Percentiles rank a stretch among this genome's conserved stretches.
These are phyloP conservation scores for Backusella circina DNA, from an alignment of 192 early-diverging fungal genomes.

Conservation along the genomic window DNA sequence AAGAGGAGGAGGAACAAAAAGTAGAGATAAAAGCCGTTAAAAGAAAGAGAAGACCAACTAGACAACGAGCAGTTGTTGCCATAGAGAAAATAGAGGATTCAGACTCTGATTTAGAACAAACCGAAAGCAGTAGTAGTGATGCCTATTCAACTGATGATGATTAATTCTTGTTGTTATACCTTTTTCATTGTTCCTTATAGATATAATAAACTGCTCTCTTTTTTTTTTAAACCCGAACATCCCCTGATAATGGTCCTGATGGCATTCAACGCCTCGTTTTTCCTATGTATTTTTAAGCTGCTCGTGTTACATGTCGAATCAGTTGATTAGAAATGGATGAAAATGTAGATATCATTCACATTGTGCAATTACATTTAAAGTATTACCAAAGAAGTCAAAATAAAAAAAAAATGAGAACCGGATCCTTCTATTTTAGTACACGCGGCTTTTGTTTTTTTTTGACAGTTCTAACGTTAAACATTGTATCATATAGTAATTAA, in stretches of 20 bases:
- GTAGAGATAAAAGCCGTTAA: neutral
- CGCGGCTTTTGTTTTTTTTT: neutral
- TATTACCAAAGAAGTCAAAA: no score
- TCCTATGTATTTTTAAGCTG: neutral
- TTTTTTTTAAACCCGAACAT: neutral
- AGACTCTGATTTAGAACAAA: neutral
- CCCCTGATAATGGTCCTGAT: neutral
- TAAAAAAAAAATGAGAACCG: neutral
- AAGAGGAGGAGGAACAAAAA: neutral
- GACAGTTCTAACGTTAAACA: neutral
- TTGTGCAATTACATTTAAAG: neutral
- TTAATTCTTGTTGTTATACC: neutral
- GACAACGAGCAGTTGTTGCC: neutral
- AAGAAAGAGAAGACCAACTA: neutral
- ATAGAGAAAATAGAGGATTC: neutral
- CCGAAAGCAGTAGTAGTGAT: neutral
- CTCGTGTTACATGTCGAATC: neutral
- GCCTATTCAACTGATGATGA: neutral
- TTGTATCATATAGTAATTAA: neutral
- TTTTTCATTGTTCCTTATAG: neutral
- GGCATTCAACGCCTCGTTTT: neutral
- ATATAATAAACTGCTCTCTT: neutral
- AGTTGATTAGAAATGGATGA: neutral
- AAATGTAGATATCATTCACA: neutral
- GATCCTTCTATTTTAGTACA: neutral